Base-by-base conservation (phyloP, 2,329 filamentous ascomycete genomes). In the Cladosporium phlei region DNA sequence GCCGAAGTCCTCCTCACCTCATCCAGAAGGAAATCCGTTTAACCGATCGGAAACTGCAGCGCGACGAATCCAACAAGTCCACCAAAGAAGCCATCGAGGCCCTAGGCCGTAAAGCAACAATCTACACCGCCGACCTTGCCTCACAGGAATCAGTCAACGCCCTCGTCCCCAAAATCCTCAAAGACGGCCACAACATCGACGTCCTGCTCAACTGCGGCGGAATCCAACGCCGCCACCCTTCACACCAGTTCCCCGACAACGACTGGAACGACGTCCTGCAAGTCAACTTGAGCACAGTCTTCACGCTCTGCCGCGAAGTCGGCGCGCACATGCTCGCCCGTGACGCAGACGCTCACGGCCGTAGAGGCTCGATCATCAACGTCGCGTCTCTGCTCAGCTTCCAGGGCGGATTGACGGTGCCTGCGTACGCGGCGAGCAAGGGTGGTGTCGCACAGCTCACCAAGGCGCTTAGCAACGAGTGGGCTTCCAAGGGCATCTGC, bases 401-500 rank as follows among this genome's bases (percentile, higher is more conserved):
- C 44, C 56, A 59, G 28, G 57, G 57, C 9, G 55, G 57, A 1
- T 52, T 95, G 54, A 94, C 85, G 0, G 87, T 95, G 1, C 88
- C 88, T 0, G 88, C 88, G 1, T 95, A 95, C 63, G 84, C 88
- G 0, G 86, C 88, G 0, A 81, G 79, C 52, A 95, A 95, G 68
- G 88, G 88, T 33, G 89, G 86, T 9, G 82, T 95, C 0, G 83
- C 81, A 11, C 88, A 94, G 69, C 68, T 93, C 47, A 93, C 86
- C 42, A 93, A 93, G 69, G 83, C 84, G 24, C 74, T 95, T 48
- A 81, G 83, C 45, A 95, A 95, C 63, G 87, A 93, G 69, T 95
- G 88, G 88, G 80, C 83, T 0, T 66, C 72, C 12, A 77, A 80
- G 59, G 88, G 88, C 1, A 76, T 95, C 48, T 86, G 78, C 1